A percentile compares a stretch with the other conserved stretches of the same genome.
phyloP scores from a whole-genome alignment of 1,284 basidiomycete species.

The Cutaneotrichosporon sp. region DNA sequence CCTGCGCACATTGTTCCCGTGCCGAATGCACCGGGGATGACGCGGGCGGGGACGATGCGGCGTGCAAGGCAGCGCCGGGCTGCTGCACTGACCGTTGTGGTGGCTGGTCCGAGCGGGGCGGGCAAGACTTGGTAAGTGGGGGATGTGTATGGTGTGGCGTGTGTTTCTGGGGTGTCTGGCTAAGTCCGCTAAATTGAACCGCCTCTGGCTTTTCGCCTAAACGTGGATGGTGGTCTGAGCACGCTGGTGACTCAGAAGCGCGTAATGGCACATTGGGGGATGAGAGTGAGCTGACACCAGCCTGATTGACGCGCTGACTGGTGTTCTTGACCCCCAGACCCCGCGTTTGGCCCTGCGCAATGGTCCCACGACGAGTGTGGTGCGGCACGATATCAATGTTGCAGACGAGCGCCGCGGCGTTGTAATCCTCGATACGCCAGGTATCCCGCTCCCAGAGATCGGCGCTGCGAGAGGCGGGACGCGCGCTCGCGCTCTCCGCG shows the following conservation, averaged over 20 bases:
- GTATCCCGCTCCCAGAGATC: slow-evolving; percentile 18
- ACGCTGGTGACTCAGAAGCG: too few relatives aligned
- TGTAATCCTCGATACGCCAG: slow-evolving; percentile 39
- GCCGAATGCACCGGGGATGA: not conserved
- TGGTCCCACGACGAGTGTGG: slow-evolving; percentile 10
- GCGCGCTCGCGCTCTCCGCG: slow-evolving; percentile 26
- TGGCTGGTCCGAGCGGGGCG: slow-evolving; percentile 35
- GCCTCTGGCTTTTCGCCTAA: too few relatives aligned
- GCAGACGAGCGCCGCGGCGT: slow-evolving; percentile 10
- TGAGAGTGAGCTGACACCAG: slow-evolving; percentile 5
- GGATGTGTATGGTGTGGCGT: not conserved
- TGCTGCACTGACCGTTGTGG: slow-evolving; percentile 33
- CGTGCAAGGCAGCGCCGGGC: slow-evolving; percentile 13
- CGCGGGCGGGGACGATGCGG: slow-evolving; percentile 3
- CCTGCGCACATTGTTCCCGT: slow-evolving; percentile 20
- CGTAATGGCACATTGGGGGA: too few relatives aligned
- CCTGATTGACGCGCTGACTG: slow-evolving; percentile 16
- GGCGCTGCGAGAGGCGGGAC: not conserved
- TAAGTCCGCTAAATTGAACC: too few relatives aligned
- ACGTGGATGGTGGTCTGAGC: too few relatives aligned
- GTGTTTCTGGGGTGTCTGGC: not conserved
- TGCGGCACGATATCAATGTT: slow-evolving; percentile 9
- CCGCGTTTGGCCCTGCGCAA: slow-evolving; percentile 4
- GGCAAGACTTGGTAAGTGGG: slow-evolving; percentile 40
- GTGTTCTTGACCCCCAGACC: slow-evolving; percentile 10